Percentiles rank a stretch among this genome's conserved stretches.
These are phyloP conservation scores for Fusarium nygamai DNA, from an alignment of 2,329 filamentous ascomycete genomes.

Conservation along the genomic window DNA sequence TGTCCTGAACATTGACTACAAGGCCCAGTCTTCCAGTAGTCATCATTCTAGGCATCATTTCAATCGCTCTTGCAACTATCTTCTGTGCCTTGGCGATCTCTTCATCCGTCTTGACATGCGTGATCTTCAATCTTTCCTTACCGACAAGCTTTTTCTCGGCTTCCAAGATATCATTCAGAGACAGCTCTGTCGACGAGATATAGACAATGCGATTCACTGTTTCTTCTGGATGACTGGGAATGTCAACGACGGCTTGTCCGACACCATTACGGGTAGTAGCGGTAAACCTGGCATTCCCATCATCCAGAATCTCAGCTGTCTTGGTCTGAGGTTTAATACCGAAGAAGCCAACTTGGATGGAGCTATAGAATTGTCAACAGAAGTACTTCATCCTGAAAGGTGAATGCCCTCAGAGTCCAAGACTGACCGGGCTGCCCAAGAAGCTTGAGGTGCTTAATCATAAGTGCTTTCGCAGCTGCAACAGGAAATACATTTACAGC, in stretches of 20 bases:
- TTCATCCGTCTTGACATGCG: neutral
- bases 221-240: neutral
- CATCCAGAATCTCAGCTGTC: neutral
- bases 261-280: neutral
- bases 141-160: neutral
- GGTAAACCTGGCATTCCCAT: neutral
- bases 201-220: neutral
- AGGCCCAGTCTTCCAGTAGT: neutral
- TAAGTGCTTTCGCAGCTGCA: neutral
- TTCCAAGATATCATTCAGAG: neutral
- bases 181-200: neutral
- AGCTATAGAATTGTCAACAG: neutral
- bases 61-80: neutral
- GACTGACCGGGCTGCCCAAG: neutral
- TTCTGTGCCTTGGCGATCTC: neutral
- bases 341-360: neutral
- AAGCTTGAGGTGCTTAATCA: neutral
- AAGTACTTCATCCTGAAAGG: accelerated
- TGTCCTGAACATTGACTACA: neutral
- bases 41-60: neutral
- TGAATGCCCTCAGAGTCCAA: neutral
- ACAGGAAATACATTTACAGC: neutral
- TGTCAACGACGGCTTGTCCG: neutral
- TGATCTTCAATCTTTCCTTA: neutral
- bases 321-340: neutral